Conservation (phyloP, 129 eudicot species). For the Ambrosia artemisiifolia region DNA sequence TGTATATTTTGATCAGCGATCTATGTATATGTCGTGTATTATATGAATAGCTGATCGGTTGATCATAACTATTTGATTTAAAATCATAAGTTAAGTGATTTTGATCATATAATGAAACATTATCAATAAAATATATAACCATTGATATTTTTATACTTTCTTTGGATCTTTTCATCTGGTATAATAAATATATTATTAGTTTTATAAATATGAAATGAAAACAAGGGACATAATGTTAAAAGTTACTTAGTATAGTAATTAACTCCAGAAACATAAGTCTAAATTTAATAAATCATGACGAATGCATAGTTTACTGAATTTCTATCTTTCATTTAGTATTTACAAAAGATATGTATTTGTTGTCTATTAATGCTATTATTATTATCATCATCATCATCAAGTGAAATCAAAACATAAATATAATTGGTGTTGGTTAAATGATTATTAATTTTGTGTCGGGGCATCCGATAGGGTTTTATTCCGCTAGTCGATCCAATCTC, state of each 20-base stretch:
- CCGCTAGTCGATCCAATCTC: too few species aligned
- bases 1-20: neutral
- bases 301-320: neutral
- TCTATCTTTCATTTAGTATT: neutral
- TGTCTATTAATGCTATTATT: too few species aligned
- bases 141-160: neutral
- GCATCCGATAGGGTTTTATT: too few species aligned
- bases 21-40: constrained; percentile 14
- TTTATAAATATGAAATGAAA: neutral
- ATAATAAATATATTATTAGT: neutral
- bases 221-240: neutral
- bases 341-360: neutral
- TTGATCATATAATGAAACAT: neutral
- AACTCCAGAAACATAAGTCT: neutral
- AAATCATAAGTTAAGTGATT: neutral
- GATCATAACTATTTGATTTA: constrained; percentile 17
- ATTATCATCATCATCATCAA: too few species aligned
- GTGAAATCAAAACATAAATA: neutral
- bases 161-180: neutral
- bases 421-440: neutral
- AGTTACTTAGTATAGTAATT: neutral
- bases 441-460: neutral
- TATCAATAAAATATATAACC: neutral
- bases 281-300: neutral
- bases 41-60: constrained; percentile 6